A percentile compares a stretch with the other conserved stretches of the same genome.
Evolutionary conservation across 495 filamentous ascomycete genomes (phyloP).

Genomic region (Chaetomium cochliodes): DNA sequence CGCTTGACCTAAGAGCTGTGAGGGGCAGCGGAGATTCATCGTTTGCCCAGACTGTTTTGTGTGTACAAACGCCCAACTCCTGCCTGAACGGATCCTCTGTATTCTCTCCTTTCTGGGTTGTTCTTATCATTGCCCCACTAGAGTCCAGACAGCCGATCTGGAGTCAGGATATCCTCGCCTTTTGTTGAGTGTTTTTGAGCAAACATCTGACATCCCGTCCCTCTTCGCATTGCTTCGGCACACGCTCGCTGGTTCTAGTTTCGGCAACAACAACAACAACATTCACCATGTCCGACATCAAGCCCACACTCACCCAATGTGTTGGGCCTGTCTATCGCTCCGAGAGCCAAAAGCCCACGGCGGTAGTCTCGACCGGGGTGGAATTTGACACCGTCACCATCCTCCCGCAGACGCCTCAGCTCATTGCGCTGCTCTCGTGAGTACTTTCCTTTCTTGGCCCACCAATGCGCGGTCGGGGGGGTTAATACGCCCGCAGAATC

Average conservation of each 20-base stretch:
- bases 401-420: constrained; percentile 88
- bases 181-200: background rate
- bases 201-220: background rate
- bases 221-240: constrained; percentile 6
- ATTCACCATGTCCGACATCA: constrained; percentile 27
- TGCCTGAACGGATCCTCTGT: background rate
- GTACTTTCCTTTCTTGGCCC: constrained; percentile 41
- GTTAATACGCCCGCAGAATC: constrained; percentile 58
- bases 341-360: constrained; percentile 76
- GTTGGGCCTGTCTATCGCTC: constrained; percentile 79
- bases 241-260: constrained; percentile 5
- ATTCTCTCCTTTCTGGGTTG: background rate
- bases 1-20: background rate
- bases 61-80: background rate
- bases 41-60: background rate
- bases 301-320: constrained; percentile 60
- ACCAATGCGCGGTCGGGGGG: background rate
- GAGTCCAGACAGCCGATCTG: background rate
- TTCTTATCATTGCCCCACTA: background rate
- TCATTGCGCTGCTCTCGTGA: constrained; percentile 96
- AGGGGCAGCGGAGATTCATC: background rate
- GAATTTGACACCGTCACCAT: constrained; percentile 83
- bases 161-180: background rate
- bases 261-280: background rate
- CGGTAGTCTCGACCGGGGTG: constrained; percentile 85